Conservation (phyloP, 2,329 filamentous ascomycete species). For the Fonsecaea pedrosoi region DNA sequence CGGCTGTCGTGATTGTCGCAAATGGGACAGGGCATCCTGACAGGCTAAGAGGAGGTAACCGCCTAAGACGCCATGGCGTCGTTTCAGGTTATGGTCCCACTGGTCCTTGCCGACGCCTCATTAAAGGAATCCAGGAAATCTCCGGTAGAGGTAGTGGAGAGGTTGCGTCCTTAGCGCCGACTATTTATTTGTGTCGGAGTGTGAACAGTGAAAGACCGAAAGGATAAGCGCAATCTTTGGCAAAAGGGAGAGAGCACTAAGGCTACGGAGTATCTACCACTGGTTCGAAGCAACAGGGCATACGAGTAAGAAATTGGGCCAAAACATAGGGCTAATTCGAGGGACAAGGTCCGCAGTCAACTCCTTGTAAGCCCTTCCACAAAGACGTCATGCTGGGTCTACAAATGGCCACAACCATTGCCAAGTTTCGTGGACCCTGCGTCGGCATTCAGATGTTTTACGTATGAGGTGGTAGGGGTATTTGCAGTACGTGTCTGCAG, state of each 20-base stretch:
- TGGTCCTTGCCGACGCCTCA: conserved; percentile 13
- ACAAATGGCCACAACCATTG: neutral
- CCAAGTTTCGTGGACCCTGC: conserved; percentile 5
- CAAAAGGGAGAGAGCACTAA: conserved; percentile 1
- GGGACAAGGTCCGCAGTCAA: neutral
- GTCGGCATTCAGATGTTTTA: neutral
- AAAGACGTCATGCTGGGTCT: neutral
- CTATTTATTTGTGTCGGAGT: neutral
- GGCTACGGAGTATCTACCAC: neutral
- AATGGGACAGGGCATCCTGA: conserved; percentile 1
- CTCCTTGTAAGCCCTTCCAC: neutral
- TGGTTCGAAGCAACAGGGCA: neutral
- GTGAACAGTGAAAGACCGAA: neutral
- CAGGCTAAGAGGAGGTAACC: no score
- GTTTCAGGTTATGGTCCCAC: conserved; percentile 32
- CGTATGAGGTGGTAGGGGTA: neutral
- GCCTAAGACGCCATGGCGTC: conserved; percentile 19
- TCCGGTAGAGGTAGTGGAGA: conserved; percentile 1
- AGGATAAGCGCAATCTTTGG: neutral
- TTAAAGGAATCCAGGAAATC: conserved; percentile 8
- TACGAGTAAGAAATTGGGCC: neutral
- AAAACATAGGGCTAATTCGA: neutral
- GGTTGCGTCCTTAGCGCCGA: neutral
- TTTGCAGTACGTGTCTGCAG: neutral
- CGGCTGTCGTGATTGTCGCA: conserved; percentile 6